Base-by-base conservation (phyloP, 441 rosid species). In the Syzygium malaccense region DNA sequence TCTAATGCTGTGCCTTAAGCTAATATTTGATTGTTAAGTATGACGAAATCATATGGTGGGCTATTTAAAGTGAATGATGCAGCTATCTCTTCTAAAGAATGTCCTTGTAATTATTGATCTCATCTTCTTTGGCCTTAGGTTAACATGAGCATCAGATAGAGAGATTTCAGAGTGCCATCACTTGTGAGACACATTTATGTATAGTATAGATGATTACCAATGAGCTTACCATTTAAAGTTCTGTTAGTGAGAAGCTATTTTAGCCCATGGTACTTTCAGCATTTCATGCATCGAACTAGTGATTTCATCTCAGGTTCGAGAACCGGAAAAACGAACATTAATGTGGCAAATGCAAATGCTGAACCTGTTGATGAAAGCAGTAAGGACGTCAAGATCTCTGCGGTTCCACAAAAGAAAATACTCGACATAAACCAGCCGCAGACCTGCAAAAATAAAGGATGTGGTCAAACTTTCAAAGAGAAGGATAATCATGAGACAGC, bases 401-500 rank as follows among this genome's bases (percentile, higher is more conserved):
- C 93, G 57, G 88, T 87, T 84, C 93, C 93, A 32, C 87, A 91
- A 9, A 93, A 92, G 92, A 95, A 94, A 91, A 83, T 88, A 90
- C 89, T 98, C 78, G 95, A 93, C 91, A 95, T 96, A 89, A 96
- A 96, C 86, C 84, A 95, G 93, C 95, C 93, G 1, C 99, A 96
- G 90, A 93, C 93, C 17, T 98, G 99, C 93, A 96, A 91, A 91
- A 97, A 98, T 90, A 91, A 95, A 89, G 98, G 98, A 55, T 98
- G 99, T 80, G 98, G 97, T 71, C 87, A 94, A 90, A 94, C 93
- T 25, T 98, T 96, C 91, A 98, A 94, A 91, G 99, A 97, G 92
- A 95, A 91, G 91, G 98, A 97, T 86, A 97, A 98, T 93, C 96
- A 98, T 75, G 99, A 94, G 87, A 85, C 93, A 66, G 97, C 99